Conservation (phyloP, 805 yeast genomes). For the Cyberlindnera nakhonratchasimensis region DNA sequence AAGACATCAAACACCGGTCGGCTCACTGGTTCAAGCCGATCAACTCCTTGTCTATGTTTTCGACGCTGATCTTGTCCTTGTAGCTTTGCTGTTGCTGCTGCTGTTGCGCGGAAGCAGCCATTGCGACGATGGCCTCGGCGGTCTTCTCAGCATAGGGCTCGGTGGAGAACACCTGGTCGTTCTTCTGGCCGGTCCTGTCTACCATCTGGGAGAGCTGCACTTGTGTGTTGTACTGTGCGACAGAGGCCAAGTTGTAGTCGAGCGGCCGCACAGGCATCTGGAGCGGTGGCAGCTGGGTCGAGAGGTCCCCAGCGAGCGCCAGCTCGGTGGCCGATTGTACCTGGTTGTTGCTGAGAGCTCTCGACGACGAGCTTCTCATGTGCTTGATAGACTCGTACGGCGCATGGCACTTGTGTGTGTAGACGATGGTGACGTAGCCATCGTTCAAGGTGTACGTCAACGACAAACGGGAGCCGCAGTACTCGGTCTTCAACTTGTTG, state of each 20-base stretch:
- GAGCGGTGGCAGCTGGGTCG: constrained; percentile 6
- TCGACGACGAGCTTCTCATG: background rate
- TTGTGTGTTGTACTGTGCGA: constrained; percentile 17
- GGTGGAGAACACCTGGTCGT: constrained; percentile 1
- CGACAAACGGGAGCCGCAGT: constrained; percentile 39
- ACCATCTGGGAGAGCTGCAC: constrained; percentile 4
- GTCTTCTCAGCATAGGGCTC: constrained; percentile 14
- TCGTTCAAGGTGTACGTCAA: constrained; percentile 37
- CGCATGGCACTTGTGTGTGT: constrained; percentile 39
- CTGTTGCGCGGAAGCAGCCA: constrained; percentile 11
- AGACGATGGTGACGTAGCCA: constrained; percentile 36
- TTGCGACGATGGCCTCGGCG: constrained; percentile 16
- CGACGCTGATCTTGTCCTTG: constrained; percentile 15
- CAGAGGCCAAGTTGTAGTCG: constrained; percentile 13
- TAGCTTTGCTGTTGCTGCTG: constrained; percentile 11
- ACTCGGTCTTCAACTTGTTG: constrained; percentile 40
- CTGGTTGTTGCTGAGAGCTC: constrained; percentile 5
- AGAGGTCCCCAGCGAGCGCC: background rate
- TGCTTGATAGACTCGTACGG: constrained; percentile 32
- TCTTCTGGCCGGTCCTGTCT: background rate
- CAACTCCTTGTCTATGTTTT: constrained; percentile 27
- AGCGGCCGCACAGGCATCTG: constrained; percentile 8
- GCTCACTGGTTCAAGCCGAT: constrained; percentile 18
- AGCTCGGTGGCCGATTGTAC: background rate
- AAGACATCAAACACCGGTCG: too few species aligned